Evolutionary conservation across 2,329 filamentous ascomycete species (phyloP).

Genomic region (Talaromyces sp.): DNA sequence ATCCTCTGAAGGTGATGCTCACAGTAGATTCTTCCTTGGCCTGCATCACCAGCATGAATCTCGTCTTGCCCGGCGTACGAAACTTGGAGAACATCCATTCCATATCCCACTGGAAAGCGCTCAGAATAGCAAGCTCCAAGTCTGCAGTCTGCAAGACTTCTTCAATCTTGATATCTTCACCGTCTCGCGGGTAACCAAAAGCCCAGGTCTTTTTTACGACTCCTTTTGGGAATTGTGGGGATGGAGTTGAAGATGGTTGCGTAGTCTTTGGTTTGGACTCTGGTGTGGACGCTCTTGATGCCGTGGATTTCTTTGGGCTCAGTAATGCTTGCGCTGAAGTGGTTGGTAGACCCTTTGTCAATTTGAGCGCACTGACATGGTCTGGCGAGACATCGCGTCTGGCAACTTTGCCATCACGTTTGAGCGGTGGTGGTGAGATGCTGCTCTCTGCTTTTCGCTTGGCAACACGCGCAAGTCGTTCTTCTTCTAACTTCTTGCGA

Average conservation of each 20-base stretch:
- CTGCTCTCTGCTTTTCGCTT: slow-evolving; percentile 54
- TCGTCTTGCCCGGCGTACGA: slow-evolving; percentile 55
- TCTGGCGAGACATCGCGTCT: slow-evolving; percentile 21
- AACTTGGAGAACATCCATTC: slow-evolving; percentile 76
- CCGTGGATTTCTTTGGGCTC: background rate
- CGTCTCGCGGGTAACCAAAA: slow-evolving; percentile 58
- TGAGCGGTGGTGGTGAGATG: slow-evolving; percentile 34
- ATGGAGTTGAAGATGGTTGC: slow-evolving; percentile 22
- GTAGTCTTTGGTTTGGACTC: background rate
- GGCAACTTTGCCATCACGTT: slow-evolving; percentile 28
- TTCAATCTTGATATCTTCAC: slow-evolving; percentile 80
- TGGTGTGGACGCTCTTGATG: background rate
- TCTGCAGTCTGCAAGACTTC: slow-evolving; percentile 74
- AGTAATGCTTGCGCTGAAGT: background rate
- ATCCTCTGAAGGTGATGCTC: slow-evolving; percentile 18
- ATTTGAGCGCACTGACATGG: background rate
- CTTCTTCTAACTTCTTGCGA: slow-evolving; percentile 80
- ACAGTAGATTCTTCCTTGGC: slow-evolving; percentile 52
- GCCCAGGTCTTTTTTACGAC: slow-evolving; percentile 80
- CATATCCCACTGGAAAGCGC: slow-evolving; percentile 82
- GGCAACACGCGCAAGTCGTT: slow-evolving; percentile 68
- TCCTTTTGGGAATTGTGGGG: slow-evolving; percentile 57
- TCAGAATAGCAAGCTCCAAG: slow-evolving; percentile 75
- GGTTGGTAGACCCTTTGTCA: background rate
- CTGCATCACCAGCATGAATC: slow-evolving; percentile 64